These are phyloP conservation scores for Fusarium sarcochroum DNA, from an alignment of 2,329 filamentous ascomycete genomes.

Conservation along the genomic window DNA sequence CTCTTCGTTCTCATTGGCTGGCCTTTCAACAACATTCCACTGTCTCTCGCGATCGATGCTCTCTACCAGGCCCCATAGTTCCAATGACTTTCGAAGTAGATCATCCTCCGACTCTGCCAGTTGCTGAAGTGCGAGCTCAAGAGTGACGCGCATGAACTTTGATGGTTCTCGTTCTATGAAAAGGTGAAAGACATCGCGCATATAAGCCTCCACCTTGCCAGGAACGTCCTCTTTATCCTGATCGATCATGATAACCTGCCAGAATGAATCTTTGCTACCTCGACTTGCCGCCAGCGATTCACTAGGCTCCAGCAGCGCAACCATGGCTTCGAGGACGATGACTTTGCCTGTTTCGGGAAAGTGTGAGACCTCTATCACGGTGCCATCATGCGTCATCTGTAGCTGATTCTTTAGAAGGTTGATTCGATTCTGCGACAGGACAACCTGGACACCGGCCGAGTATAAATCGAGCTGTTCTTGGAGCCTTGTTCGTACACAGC, in stretches of 20 bases:
- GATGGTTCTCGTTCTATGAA: conserved; percentile 73
- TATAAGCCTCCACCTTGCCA: conserved; percentile 71
- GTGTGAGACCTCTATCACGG: conserved; percentile 70
- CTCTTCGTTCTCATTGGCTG: conserved; percentile 57
- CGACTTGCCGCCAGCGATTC: conserved; percentile 54
- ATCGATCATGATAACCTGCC: conserved; percentile 69
- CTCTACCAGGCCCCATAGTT: conserved; percentile 76
- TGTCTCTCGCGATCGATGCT: conserved; percentile 75
- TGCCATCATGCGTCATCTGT: conserved; percentile 63
- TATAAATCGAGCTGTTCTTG: conserved; percentile 74
- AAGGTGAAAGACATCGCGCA: conserved; percentile 69
- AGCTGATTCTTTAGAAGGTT: conserved; percentile 67
- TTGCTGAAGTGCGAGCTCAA: conserved; percentile 66
- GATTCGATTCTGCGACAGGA: conserved; percentile 71
- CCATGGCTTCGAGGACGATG: conserved; percentile 57
- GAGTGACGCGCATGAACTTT: conserved; percentile 70
- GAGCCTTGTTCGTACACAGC: conserved; percentile 73
- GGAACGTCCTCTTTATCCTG: conserved; percentile 73
- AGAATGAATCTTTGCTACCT: conserved; percentile 53
- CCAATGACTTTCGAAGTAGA: conserved; percentile 69
- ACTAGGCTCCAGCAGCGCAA: conserved; percentile 53
- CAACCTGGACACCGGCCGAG: conserved; percentile 74
- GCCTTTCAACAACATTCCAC: conserved; percentile 69
- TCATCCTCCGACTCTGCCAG: conserved; percentile 65
- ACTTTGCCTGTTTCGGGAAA: conserved; percentile 67